Base-by-base conservation (phyloP, 345 rosid species). In the Citrus australasica region DNA sequence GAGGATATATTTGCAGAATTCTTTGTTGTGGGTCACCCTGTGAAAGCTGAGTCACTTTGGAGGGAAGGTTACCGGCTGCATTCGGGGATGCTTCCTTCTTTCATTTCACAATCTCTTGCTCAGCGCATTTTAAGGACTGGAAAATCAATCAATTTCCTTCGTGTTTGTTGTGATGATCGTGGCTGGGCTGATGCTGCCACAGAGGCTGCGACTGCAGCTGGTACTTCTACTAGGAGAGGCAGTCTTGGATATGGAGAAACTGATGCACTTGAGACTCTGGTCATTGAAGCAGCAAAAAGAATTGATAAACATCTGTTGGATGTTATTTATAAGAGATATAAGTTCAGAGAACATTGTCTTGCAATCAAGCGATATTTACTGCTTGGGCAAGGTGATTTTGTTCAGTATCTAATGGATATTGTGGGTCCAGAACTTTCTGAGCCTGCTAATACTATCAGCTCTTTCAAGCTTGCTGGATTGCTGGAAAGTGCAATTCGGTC, bases 321-420 rank as follows among this genome's bases (percentile, higher is more conserved):
- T 83, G 99, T 95, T 74, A 88, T 95, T 76, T 87, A 91, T 84
- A 88, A 84, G 25, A 86, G 92, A 83, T 95, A 91, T 76, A 91
- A 89, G 72, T 95, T 95, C 82, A 95, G 85, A 84, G 99, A 91
- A 80, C 99, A 95, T 77, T 95, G 99, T 76, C 98, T 95, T 59
- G 99, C 98, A 58, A 95, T 95, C 70, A 95, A 93, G 89, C 91
- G 92, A 32, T 95, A 95, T 89, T 82, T 95, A 78, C 90, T 96
- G 33, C 94, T 95, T 32, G 99, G 99, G 73, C 99, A 95, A 84
- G 99, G 99, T 72, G 99, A 95, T 83, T 95, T 95, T 87, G 98
- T 95, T 78, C 99, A 95, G 84, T 96, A 88, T 83, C 83, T 93
- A 82, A 92, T 93, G 98, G 97, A 96, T 83, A 92, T 86, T 78